Evolutionary conservation across 257 asterid genomes (phyloP).

Genomic region (Euphrasia confusa): DNA sequence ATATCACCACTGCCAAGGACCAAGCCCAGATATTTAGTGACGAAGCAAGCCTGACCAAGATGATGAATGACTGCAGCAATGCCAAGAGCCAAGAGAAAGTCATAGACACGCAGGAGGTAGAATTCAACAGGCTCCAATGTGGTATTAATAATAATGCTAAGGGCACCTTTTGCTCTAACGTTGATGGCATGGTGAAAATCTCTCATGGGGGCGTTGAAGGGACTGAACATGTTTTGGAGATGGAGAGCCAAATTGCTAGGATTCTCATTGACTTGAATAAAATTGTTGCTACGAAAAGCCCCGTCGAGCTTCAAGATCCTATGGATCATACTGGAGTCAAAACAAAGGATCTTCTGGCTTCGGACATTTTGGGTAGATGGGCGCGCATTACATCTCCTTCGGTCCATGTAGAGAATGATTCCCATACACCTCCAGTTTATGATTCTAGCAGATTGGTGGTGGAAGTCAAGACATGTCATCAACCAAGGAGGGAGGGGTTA

Average conservation of each 20-base stretch:
- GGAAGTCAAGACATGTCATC: constrained; percentile 52
- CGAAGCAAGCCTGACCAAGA: constrained; percentile 69
- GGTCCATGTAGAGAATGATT: constrained; percentile 64
- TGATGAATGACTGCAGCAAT: constrained; percentile 71
- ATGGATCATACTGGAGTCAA: constrained; percentile 65
- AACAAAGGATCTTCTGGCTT: constrained; percentile 74
- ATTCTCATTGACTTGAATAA: constrained; percentile 41
- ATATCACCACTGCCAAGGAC: constrained; percentile 31
- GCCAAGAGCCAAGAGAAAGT: constrained; percentile 48
- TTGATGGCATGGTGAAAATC: constrained; percentile 36
- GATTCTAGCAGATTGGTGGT: constrained; percentile 58
- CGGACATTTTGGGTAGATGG: constrained; percentile 94
- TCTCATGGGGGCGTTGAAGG: constrained; percentile 19
- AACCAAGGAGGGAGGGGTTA: constrained; percentile 35
- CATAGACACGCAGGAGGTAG: constrained; percentile 85
- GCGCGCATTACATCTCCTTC: constrained; percentile 85
- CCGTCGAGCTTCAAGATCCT: constrained; percentile 12
- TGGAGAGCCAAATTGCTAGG: constrained; percentile 38
- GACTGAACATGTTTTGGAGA: constrained; percentile 62
- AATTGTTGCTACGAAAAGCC: constrained; percentile 36
- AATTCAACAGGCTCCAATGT: constrained; percentile 38
- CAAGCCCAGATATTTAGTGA: constrained; percentile 50
- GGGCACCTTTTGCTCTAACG: constrained; percentile 77
- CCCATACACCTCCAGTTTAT: constrained; percentile 44
- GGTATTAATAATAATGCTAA: constrained; percentile 21